Evolutionary conservation across 2,329 filamentous ascomycete species (phyloP).

Genomic region (Neofusicoccum laricinum): DNA sequence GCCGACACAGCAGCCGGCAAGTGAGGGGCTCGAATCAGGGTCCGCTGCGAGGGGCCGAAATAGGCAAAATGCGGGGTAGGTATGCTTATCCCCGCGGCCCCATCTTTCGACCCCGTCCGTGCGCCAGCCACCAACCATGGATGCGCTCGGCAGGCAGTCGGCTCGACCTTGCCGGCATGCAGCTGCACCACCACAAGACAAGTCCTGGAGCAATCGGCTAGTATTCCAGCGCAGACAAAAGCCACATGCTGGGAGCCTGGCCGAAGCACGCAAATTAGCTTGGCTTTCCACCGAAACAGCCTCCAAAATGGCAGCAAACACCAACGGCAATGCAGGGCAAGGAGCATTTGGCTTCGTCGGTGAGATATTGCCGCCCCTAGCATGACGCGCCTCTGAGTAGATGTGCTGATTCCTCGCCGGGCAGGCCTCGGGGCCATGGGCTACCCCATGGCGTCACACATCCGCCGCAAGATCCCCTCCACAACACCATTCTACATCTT

Average conservation of each 20-base stretch:
- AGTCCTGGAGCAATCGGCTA: neutral
- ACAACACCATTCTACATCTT: constrained; percentile 27
- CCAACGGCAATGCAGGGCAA: neutral
- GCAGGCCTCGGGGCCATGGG: constrained; percentile 35
- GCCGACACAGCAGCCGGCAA: neutral
- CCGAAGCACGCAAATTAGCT: neutral
- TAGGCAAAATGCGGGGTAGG: neutral
- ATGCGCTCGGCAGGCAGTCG: neutral
- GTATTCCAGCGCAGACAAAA: neutral
- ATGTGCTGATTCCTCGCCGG: neutral
- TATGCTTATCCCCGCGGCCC: neutral
- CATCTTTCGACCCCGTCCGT: neutral
- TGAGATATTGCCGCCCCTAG: neutral
- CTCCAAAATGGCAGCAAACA: neutral
- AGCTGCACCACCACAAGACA: neutral
- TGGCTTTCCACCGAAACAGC: neutral
- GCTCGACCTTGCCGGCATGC: neutral
- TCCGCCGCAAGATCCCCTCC: constrained; percentile 26
- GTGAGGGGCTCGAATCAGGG: neutral
- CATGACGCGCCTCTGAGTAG: neutral
- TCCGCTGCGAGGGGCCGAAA: neutral
- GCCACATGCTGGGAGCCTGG: neutral
- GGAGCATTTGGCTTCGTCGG: neutral
- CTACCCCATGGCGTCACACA: constrained; percentile 32
- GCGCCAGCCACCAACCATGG: neutral